Percentiles rank a stretch among this genome's conserved stretches.
These are phyloP conservation scores for Yarrowia hollandica DNA, from an alignment of 805 yeast genomes.

Conservation along the genomic window DNA sequence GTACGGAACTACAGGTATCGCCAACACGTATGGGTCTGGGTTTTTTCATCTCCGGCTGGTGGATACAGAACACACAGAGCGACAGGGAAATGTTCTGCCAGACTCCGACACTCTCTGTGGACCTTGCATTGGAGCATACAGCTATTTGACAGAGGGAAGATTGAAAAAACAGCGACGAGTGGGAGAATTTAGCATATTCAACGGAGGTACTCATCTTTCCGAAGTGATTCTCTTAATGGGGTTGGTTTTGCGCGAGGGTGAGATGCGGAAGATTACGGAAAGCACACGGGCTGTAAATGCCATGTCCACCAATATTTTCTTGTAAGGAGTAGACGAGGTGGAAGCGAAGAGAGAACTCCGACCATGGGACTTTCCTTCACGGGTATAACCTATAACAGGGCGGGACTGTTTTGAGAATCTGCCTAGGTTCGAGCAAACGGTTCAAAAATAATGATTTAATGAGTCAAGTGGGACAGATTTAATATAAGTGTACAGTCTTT, in stretches of 20 bases:
- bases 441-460: too few species aligned
- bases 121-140: constrained; percentile 26
- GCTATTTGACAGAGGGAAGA: constrained; percentile 14
- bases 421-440: too few species aligned
- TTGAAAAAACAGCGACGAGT: constrained; percentile 19
- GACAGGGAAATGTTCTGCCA: constrained; percentile 9
- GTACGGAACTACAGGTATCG: constrained; percentile 28
- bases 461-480: background rate
- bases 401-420: background rate
- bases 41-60: constrained; percentile 16
- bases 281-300: constrained; percentile 7
- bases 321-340: background rate
- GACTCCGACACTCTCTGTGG: constrained; percentile 22
- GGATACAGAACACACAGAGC: constrained; percentile 7
- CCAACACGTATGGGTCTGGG: constrained; percentile 23
- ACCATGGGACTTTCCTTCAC: background rate
- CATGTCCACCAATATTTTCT: background rate
- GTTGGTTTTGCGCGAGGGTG: constrained; percentile 18
- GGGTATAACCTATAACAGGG: background rate
- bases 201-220: constrained; percentile 19
- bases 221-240: constrained; percentile 21
- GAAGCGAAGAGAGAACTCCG: too few species aligned
- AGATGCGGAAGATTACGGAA: constrained; percentile 26
- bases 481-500: background rate
- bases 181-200: constrained; percentile 23